Evolutionary conservation across 192 early-diverging fungal species (phyloP).

Genomic region (Cladochytrium replicatum): DNA sequence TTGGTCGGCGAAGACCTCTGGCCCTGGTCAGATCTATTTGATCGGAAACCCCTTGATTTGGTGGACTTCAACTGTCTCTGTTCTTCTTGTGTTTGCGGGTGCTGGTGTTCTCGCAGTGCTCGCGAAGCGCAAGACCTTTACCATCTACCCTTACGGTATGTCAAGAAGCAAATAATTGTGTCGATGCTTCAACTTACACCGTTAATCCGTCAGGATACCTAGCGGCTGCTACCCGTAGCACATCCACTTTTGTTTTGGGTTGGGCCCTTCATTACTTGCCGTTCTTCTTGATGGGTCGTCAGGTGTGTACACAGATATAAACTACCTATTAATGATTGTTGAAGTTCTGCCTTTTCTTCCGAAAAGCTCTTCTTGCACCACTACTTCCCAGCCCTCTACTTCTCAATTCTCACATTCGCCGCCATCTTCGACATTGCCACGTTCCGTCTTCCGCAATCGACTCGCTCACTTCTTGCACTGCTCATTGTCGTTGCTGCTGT

Average conservation of each 20-base stretch:
- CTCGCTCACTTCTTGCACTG: conserved; percentile 32
- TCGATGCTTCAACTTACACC: conserved; percentile 10
- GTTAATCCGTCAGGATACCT: conserved; percentile 14
- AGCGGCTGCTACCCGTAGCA: conserved; percentile 9
- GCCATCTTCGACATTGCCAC: conserved; percentile 66
- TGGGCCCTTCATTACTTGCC: conserved; percentile 82
- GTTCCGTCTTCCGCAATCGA: conserved; percentile 43
- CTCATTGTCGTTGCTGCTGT: conserved; percentile 45
- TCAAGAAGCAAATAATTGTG: too few relatives aligned
- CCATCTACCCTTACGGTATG: conserved; percentile 10
- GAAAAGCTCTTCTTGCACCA: conserved; percentile 75
- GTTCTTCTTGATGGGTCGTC: conserved; percentile 83
- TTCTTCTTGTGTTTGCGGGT: conserved; percentile 16
- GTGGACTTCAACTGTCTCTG: conserved; percentile 14
- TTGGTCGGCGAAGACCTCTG: conserved; percentile 34
- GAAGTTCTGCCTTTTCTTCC: background rate
- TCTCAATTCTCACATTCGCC: conserved; percentile 65
- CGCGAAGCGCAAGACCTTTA: conserved; percentile 18
- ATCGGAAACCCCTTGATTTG: conserved; percentile 47
- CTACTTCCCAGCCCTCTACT: conserved; percentile 89
- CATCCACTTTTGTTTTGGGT: conserved; percentile 52
- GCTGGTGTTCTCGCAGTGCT: conserved; percentile 13
- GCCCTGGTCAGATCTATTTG: conserved; percentile 32
- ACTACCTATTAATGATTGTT: background rate
- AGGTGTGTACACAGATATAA: conserved; percentile 21